These are phyloP conservation scores for Echites panduratus DNA, from an alignment of 257 asterid genomes.

Conservation along the genomic window DNA sequence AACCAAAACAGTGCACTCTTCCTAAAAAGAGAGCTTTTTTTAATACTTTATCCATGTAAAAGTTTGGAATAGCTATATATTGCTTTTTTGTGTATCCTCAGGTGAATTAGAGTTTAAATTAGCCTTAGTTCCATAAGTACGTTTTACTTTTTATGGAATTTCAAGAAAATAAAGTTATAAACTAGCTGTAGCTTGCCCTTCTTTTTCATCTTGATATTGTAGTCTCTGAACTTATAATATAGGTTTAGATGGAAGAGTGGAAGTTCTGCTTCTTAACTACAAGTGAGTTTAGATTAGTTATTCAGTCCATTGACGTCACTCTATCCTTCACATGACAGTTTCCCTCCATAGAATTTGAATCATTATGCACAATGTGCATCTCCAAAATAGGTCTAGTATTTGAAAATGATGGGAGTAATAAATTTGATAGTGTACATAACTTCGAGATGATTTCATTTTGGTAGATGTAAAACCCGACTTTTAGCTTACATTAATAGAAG, in stretches of 20 bases:
- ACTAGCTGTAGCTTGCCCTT: not conserved
- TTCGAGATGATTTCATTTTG: not conserved
- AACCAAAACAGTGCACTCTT: not conserved
- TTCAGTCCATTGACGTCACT: not conserved
- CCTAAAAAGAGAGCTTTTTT: not conserved
- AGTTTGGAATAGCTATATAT: not conserved
- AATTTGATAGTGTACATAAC: too few relatives aligned
- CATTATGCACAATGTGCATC: not conserved
- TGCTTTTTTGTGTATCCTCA: not conserved
- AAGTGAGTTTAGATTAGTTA: not conserved
- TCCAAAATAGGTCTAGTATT: not conserved
- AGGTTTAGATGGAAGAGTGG: not conserved
- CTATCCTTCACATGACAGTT: not conserved
- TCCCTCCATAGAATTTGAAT: too few relatives aligned
- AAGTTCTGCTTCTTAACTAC: not conserved
- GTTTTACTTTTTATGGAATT: too few relatives aligned
- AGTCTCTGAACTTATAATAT: not conserved
- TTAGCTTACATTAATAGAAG: not conserved
- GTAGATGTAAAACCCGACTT: not conserved
- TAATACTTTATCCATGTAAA: not conserved
- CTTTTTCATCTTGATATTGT: not conserved
- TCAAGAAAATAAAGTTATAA: not conserved
- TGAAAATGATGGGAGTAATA: not conserved
- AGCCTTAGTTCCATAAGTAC: too few relatives aligned
- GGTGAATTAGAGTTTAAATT: not conserved